Evolutionary conservation across 768 basidiomycete genomes (phyloP).

Genomic region (Trichaptum fuscoviolaceum): DNA sequence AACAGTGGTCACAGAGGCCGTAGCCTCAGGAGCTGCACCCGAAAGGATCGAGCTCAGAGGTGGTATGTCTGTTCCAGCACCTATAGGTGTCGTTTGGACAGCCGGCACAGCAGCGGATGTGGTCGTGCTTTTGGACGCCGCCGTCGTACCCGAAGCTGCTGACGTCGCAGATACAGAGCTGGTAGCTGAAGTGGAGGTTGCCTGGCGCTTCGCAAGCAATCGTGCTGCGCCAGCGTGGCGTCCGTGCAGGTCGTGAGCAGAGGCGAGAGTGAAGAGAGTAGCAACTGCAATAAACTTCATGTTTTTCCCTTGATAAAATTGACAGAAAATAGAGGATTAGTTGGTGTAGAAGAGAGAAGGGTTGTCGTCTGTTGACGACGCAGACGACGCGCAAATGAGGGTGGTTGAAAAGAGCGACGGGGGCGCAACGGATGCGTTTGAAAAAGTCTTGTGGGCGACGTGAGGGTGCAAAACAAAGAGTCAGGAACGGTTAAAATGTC

Average conservation of each 20-base stretch:
- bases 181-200: conserved; percentile 13
- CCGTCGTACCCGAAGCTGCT: conserved; percentile 14
- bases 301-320: conserved; percentile 11
- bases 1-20: conserved; percentile 45
- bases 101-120: conserved; percentile 9
- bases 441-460: neutral
- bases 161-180: conserved; percentile 13
- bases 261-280: conserved; percentile 41
- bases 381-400: neutral
- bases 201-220: conserved; percentile 38
- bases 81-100: conserved; percentile 22
- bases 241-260: conserved; percentile 31
- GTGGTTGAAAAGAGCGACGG: neutral
- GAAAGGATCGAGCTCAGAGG: conserved; percentile 53
- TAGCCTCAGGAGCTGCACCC: conserved; percentile 54
- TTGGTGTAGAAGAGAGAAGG: neutral
- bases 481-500: neutral
- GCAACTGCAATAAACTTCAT: conserved; percentile 44
- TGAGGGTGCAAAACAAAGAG: neutral
- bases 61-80: conserved; percentile 44
- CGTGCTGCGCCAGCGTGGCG: conserved; percentile 31
- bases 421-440: neutral
- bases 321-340: neutral
- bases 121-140: conserved; percentile 10
- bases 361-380: neutral